phyloP scores from a whole-genome alignment of 176 grass and related monocot genomes.

The Echinochloa phyllopogon region DNA sequence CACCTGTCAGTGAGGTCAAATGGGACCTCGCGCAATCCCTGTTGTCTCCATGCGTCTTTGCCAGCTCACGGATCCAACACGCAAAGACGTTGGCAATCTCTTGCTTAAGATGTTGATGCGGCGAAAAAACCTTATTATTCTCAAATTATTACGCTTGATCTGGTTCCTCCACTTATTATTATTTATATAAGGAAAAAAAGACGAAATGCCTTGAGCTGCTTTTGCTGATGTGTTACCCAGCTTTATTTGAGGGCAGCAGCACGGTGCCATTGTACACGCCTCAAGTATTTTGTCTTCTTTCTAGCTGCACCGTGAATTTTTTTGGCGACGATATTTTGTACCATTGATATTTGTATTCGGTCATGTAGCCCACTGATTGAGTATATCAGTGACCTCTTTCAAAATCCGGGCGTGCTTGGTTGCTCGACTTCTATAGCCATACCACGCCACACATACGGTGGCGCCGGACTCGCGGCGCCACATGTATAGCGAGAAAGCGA shows the following conservation, averaged over 20 bases:
- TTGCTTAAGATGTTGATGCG: not conserved
- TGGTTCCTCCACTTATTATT: not conserved
- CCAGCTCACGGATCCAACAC: conserved; percentile 18
- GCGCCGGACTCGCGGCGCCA: too few relatives aligned
- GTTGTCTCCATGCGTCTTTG: conserved; percentile 23
- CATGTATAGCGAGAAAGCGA: too few relatives aligned
- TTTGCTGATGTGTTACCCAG: not conserved
- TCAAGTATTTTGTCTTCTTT: not conserved
- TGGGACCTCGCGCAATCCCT: not conserved
- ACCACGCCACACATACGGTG: too few relatives aligned
- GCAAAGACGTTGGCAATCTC: not conserved
- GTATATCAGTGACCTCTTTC: too few relatives aligned
- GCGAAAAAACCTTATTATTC: not conserved
- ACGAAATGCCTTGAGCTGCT: not conserved
- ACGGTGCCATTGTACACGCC: not conserved
- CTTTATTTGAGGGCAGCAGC: conserved; percentile 1
- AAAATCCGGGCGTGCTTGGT: too few relatives aligned
- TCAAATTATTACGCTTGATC: not conserved
- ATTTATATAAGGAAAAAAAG: not conserved
- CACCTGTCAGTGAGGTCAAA: not conserved
- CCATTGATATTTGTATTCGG: not conserved
- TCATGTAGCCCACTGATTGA: not conserved
- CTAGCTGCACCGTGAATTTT: not conserved
- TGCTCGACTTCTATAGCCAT: too few relatives aligned
- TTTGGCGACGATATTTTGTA: not conserved